Evolutionary conservation across 352 stramenopile genomes (phyloP), one percentile per base, ranked within the genome.

Genomic region (Pythium coloratum): DNA sequence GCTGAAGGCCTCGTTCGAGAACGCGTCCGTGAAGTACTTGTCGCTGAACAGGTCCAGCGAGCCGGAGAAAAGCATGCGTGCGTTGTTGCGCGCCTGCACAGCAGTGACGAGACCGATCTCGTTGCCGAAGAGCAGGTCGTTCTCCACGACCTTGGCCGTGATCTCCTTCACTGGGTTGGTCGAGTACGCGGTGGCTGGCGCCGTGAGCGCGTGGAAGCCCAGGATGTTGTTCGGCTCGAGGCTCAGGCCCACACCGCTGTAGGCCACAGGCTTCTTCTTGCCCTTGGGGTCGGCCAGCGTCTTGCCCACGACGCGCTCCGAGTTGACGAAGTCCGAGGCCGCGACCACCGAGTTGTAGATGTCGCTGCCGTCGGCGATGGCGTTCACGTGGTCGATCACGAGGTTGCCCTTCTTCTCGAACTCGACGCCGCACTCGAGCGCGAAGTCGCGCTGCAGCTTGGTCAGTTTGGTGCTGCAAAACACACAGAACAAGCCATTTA

Each of bases 21-120:
- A 90, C 55, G 75, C 71, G 33, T 80, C 76, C 44, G 67, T 77
- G 49, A 96, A 82, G 74, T 86, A 97, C 70, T 84, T 77, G 77
- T 98, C 80, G 71, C 84, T 94, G 69, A 98, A 97, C 38, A 97
- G 69, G 26, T 94, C 88, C 34, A 97, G 69, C 42, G 90, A 98
- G 34, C 90, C 91, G 20, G 84, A 67, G 61, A 98, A 90, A 28
- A 97, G 69, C 24, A 97, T 73, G 10, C 93, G 89, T 18, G 91
- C 90, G 60, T 98, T 98, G 82, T 96, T 97, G 57, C 92, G 90
- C 14, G 70, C 88, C 71, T 97, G 92, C 12, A 96, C 76, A n/a
- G 82, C 89, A 9, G 82, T 90, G 33, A 97, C 87, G 49, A 96
- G 77, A 2, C 83, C 84, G 54, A 96, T 90, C 67, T 91, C 75